Evolutionary conservation across 805 yeast genomes (phyloP).

Genomic region (Scheffersomyces lignosus): DNA sequence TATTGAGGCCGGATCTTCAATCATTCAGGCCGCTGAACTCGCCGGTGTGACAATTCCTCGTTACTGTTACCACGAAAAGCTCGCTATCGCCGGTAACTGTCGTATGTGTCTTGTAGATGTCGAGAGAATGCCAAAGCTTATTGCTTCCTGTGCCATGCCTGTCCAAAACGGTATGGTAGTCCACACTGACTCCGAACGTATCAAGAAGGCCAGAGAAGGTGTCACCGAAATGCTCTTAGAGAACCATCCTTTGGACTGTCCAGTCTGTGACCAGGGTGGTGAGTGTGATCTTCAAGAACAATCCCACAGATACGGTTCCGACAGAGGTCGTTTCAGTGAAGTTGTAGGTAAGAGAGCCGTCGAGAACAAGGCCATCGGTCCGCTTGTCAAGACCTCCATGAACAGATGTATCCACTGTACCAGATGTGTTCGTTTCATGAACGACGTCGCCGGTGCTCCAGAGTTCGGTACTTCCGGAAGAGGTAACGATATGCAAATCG

Average conservation of each 20-base stretch:
- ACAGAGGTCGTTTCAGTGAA: slow-evolving; percentile 82
- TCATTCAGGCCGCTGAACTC: slow-evolving; percentile 88
- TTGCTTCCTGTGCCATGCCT: slow-evolving; percentile 90
- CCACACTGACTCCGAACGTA: slow-evolving; percentile 73
- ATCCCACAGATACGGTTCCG: slow-evolving; percentile 77
- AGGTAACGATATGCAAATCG: slow-evolving; percentile 90
- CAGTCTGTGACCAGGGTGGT: slow-evolving; percentile 93
- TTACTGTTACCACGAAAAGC: slow-evolving; percentile 88
- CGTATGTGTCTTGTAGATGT: slow-evolving; percentile 92
- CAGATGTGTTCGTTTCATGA: slow-evolving; percentile 84
- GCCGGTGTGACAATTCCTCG: slow-evolving; percentile 88
- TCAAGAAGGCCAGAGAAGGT: slow-evolving; percentile 82
- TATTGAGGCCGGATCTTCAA: slow-evolving; percentile 83
- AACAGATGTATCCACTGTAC: slow-evolving; percentile 93
- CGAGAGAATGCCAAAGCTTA: slow-evolving; percentile 85
- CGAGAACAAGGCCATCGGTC: slow-evolving; percentile 89
- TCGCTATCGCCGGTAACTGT: slow-evolving; percentile 90
- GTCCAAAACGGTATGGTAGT: slow-evolving; percentile 90
- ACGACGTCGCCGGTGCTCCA: slow-evolving; percentile 91
- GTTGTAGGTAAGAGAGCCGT: slow-evolving; percentile 85
- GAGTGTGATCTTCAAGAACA: slow-evolving; percentile 93
- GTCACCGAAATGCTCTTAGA: slow-evolving; percentile 86
- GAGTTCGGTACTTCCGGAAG: slow-evolving; percentile 88
- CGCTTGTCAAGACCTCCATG: slow-evolving; percentile 86
- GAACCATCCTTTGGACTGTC: slow-evolving; percentile 91